These are phyloP conservation scores for Kazachstania kunashirensis DNA, from an alignment of 805 yeast genomes.

Conservation along the genomic window DNA sequence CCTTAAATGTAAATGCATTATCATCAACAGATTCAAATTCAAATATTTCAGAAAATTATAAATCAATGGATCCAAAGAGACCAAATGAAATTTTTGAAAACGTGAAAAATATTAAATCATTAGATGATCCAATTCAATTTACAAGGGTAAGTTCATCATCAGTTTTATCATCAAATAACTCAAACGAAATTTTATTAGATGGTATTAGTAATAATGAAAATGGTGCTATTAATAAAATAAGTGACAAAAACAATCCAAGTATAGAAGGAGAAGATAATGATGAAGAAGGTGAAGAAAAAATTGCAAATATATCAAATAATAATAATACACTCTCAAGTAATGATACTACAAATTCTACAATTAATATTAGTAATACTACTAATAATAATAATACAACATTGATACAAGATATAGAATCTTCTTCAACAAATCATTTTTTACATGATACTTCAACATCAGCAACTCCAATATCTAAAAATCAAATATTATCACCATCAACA, in stretches of 20 bases:
- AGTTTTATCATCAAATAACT: constrained; percentile 11
- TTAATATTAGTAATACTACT: not conserved
- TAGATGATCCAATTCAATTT: constrained; percentile 36
- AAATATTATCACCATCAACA: not conserved
- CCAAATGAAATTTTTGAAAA: not conserved
- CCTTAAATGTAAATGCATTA: constrained; percentile 39
- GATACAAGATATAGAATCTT: constrained; percentile 2
- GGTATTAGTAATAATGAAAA: not conserved
- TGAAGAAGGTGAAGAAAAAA: not conserved
- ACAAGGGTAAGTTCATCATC: constrained; percentile 32
- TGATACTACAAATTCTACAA: constrained; percentile 2
- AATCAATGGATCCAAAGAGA: constrained; percentile 40
- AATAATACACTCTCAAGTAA: constrained; percentile 1
- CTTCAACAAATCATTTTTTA: not conserved
- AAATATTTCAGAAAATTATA: constrained; percentile 3
- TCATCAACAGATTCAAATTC: constrained; percentile 2
- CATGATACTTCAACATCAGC: not conserved
- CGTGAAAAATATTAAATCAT: not conserved
- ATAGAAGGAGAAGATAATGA: not conserved
- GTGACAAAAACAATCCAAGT: not conserved
- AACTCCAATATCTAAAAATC: not conserved
- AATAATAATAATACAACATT: constrained; percentile 3
- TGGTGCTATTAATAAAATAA: too few relatives aligned
- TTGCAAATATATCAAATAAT: not conserved
- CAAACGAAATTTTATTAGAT: not conserved